Evolutionary conservation across 805 yeast species (phyloP), one percentile per base, ranked within the genome.

Genomic region (Hanseniaspora valbyensis): DNA sequence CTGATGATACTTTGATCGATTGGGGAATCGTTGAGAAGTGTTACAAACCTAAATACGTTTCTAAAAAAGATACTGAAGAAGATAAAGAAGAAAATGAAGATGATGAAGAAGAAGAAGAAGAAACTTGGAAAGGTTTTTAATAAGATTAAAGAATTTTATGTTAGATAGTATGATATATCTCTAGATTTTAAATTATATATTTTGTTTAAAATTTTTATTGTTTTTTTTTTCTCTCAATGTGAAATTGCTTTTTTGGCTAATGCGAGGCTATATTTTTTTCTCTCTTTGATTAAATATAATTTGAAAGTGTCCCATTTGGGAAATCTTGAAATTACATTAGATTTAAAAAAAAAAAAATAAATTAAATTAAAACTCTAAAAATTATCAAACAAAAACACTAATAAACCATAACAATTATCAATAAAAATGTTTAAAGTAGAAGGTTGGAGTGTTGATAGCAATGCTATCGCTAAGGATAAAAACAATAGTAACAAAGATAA

Each of bases 1-100:
- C 68, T 1, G 95, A 89, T 59, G 63, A 67, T 26, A 73, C 92
- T 59, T 69, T 87, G 42, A 61, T 62, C 22, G 70, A 70, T 30
- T 85, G 95, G 92, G 83, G 80, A 8, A 66, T 77, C 6, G 62
- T 65, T 5, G 60, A 49, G 8, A 39, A 41, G 29, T 46, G 50
- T 40, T 52, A 33, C 44, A 50, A 32, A 25, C 45, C 48, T 6
- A 21, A 36, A 16, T 37, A 29, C 29, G 43, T 37, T 36, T 25
- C 44, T 10, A 49, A 42, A n/a, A 26, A 28, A 9, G 46, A 41
- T 1, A n/a, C 48, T 30, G 54, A 56, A 26, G 52, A 54, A 40
- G 59, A 54, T 26, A 54, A 53, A 41, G 61, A 58, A 4, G 66
- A 61, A 2, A 62, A 54, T 5, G 63, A 58, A 3, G 65, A 61